Evolutionary conservation across 2,329 filamentous ascomycete species (phyloP), one percentile per base, ranked within the genome.

Genomic region (Diaporthe australafricana): DNA sequence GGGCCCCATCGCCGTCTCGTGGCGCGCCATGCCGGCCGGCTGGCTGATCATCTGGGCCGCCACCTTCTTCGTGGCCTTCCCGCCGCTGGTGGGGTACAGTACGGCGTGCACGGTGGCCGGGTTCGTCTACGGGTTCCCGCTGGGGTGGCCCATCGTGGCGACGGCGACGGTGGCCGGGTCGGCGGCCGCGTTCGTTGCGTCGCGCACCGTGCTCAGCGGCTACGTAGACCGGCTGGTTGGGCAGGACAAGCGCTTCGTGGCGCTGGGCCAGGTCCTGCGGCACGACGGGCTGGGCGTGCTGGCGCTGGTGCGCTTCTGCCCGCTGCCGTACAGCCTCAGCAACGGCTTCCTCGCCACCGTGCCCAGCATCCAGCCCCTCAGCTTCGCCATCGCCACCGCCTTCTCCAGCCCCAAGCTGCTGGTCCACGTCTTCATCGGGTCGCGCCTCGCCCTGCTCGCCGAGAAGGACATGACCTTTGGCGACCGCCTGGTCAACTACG

Each of bases 291-390:
- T 99, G 66, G 93, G 94, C 77, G 91, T 98, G 68, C 87, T 99
- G 56, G 92, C 94, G 74, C 97, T 96, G 88, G 96, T 99, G 77
- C 90, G 96, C 38, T 88, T 98, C 75, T 98, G 96, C 78, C 96
- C 96, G 2, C 81, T 99, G 73, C 96, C 96, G 17, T 99, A 97
- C 81, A 96, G 93, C 67, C 85, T 98, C 76, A 95, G 93, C 79
- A 99, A 99, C 80, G 96, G 95, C 65, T 97, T 97, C 73, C 90
- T 99, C 70, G 94, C 94, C 38, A 98, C 96, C 1, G 95, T 99
- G 74, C 95, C 95, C 3, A 97, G 93, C 40, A 94, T 99, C 42
- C 88, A 91, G 30, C 93, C 93, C 50, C 81, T 88, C 73, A 89
- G 89, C 57, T 98, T 97, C 83, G 92, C 91, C 40, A 80, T 95